Conservation (phyloP, 495 filamentous ascomycete genomes). For the Penicillium subrubescens region DNA sequence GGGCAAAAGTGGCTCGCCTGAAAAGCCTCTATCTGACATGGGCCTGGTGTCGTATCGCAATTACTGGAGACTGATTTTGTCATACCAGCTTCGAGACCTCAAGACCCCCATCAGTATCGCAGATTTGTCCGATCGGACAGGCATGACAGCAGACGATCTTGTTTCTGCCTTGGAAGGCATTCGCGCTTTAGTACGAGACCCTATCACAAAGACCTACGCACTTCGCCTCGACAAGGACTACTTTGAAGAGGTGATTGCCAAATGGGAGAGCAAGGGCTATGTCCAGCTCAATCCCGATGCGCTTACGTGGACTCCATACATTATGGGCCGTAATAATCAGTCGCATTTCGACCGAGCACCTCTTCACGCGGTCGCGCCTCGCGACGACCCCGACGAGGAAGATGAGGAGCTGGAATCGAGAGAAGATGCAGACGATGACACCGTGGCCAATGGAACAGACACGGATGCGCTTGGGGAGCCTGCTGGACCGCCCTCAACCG, state of each 20-base stretch:
- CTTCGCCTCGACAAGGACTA: slow-evolving; percentile 81
- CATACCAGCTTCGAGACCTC: slow-evolving; percentile 72
- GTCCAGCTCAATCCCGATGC: slow-evolving; percentile 79
- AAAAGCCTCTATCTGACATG: slow-evolving; percentile 98
- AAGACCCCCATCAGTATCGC: slow-evolving; percentile 69
- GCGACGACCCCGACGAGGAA: slow-evolving; percentile 67
- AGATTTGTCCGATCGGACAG: slow-evolving; percentile 85
- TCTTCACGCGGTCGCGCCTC: slow-evolving; percentile 84
- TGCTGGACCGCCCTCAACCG: slow-evolving; percentile 45
- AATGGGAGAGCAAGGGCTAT: slow-evolving; percentile 85
- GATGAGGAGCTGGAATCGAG: slow-evolving; percentile 53
- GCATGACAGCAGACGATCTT: slow-evolving; percentile 95
- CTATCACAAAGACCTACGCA: slow-evolving; percentile 83
- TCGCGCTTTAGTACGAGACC: slow-evolving; percentile 85
- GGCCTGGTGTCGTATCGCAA: slow-evolving; percentile 95
- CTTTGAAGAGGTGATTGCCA: slow-evolving; percentile 79
- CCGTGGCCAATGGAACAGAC: slow-evolving; percentile 16
- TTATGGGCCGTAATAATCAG: slow-evolving; percentile 88
- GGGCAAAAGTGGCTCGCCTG: slow-evolving; percentile 91
- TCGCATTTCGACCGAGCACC: slow-evolving; percentile 80
- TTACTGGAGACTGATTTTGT: slow-evolving; percentile 90
- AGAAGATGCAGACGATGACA: slow-evolving; percentile 38
- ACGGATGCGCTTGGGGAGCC: slow-evolving; percentile 28
- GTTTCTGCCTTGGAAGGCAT: slow-evolving; percentile 89
- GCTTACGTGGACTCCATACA: slow-evolving; percentile 94